These are phyloP conservation scores for Solanum paucissectum DNA, from an alignment of 257 asterid species.

Conservation along the genomic window DNA sequence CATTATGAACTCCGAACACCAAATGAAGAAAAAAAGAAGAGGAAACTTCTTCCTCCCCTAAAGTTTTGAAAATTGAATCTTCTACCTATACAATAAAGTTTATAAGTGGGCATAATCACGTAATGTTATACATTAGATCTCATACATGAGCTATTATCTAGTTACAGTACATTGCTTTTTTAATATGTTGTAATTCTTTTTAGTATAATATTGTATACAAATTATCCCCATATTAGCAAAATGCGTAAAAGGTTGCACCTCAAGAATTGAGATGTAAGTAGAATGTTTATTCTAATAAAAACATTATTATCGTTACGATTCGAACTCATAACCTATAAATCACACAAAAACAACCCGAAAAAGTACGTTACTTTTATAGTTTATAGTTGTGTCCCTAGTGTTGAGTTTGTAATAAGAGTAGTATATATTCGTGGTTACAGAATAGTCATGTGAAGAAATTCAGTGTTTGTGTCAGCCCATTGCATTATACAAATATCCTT, in stretches of 20 bases:
- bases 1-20: too few species aligned
- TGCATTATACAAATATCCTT: not conserved
- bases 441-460: not conserved
- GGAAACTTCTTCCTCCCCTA: not conserved
- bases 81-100: not conserved
- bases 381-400: not conserved
- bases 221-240: too few species aligned
- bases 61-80: not conserved
- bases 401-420: not conserved
- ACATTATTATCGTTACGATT: too few species aligned
- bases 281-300: too few species aligned
- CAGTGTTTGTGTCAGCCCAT: not conserved
- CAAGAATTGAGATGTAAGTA: too few species aligned
- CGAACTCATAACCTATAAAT: not conserved
- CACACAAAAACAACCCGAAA: fast-evolving
- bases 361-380: not conserved
- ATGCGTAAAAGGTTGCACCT: too few species aligned
- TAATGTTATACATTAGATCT: too few species aligned
- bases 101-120: too few species aligned
- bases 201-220: too few species aligned
- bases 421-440: not conserved
- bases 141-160: too few species aligned
- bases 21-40: too few species aligned
- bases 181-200: not conserved
- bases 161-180: not conserved